A percentile compares a stretch with the other conserved stretches of the same genome.
These are phyloP conservation scores for Pistacia atlantica DNA, from an alignment of 345 rosid genomes.

Conservation along the genomic window DNA sequence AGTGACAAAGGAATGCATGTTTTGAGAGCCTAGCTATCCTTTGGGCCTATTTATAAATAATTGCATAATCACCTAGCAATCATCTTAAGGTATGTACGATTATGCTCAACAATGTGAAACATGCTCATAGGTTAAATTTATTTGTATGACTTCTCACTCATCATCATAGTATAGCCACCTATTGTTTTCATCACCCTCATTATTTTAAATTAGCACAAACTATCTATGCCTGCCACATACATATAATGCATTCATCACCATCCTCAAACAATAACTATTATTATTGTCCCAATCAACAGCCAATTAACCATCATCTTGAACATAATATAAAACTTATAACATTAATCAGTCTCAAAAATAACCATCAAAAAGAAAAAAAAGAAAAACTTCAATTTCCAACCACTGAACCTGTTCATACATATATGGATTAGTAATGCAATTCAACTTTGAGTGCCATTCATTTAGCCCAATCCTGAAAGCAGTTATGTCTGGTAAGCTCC, in stretches of 20 bases:
- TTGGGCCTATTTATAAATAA: not conserved
- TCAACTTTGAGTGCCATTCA: conserved; percentile 68
- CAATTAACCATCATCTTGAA: not conserved
- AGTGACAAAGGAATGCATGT: not conserved
- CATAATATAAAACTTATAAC: conserved; percentile 1
- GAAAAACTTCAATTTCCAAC: not conserved
- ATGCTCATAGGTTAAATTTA: not conserved
- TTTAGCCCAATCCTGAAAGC: conserved; percentile 62
- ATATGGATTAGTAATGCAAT: conserved; percentile 69
- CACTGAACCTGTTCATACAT: conserved; percentile 64
- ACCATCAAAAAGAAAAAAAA: not conserved
- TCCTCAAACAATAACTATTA: not conserved
- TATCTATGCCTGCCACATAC: not conserved
- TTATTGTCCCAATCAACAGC: not conserved
- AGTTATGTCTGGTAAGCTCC: conserved; percentile 65
- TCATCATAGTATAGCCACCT: not conserved
- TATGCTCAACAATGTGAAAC: not conserved
- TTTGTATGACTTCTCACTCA: not conserved
- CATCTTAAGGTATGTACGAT: not conserved
- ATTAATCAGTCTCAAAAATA: not conserved
- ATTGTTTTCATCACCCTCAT: not conserved
- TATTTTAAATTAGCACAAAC: not conserved
- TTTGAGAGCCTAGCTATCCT: not conserved
- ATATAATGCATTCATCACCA: not conserved
- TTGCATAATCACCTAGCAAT: not conserved